phyloP scores from a whole-genome alignment of 2,329 filamentous ascomycete genomes.

The Anisogramma anomala region DNA sequence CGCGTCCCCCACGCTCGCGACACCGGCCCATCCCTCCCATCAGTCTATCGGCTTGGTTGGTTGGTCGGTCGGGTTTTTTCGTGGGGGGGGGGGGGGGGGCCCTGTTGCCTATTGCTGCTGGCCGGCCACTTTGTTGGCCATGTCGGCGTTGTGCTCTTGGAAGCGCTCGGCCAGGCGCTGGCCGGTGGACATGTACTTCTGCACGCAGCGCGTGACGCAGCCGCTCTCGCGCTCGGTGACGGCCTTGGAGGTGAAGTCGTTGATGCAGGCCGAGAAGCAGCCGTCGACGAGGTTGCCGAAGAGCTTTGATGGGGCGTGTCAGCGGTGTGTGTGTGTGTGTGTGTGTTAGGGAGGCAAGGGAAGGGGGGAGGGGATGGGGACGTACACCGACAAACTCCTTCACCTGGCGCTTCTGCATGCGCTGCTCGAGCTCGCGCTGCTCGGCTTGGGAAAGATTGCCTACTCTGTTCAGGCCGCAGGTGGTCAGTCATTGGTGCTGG shows the following conservation, averaged over 20 bases:
- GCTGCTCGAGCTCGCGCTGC: slow-evolving; percentile 83
- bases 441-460: slow-evolving; percentile 57
- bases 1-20: too few relatives aligned
- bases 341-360: neutral
- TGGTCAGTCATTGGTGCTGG: slow-evolving; percentile 1
- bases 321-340: neutral
- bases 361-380: slow-evolving; percentile 16
- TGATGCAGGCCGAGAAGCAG: slow-evolving; percentile 96
- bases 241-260: slow-evolving; percentile 96
- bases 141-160: slow-evolving; percentile 54
- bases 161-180: slow-evolving; percentile 88
- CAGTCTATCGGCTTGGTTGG: too few relatives aligned
- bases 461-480: slow-evolving; percentile 5
- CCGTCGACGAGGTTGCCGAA: slow-evolving; percentile 62
- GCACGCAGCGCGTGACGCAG: slow-evolving; percentile 88
- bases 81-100: too few relatives aligned
- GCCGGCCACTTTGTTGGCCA: slow-evolving; percentile 42
- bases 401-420: slow-evolving; percentile 97
- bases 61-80: too few relatives aligned
- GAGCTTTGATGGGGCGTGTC: slow-evolving; percentile 29
- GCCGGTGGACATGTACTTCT: slow-evolving; percentile 88
- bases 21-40: too few relatives aligned
- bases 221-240: slow-evolving; percentile 77
- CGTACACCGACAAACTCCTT: slow-evolving; percentile 97
- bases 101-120: too few relatives aligned